These are phyloP conservation scores for Hypoxylon trugodes DNA, from an alignment of 495 filamentous ascomycete genomes.

Conservation along the genomic window DNA sequence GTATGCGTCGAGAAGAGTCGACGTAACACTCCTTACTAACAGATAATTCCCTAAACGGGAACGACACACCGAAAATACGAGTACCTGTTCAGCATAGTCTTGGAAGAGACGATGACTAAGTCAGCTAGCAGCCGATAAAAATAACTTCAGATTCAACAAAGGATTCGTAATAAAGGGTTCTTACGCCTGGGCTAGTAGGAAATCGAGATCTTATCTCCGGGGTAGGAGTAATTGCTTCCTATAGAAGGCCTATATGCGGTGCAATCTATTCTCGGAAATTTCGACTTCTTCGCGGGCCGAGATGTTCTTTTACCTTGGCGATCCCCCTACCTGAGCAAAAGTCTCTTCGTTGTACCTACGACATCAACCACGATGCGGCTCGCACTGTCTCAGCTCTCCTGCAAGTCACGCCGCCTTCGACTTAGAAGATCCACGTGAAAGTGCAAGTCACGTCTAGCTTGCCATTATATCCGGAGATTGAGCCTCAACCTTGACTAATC, in stretches of 20 bases:
- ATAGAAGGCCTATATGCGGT: neutral
- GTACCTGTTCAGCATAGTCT: too few species aligned
- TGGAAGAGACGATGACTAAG: too few species aligned
- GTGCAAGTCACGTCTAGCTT: slow-evolving; percentile 1
- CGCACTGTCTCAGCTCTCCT: slow-evolving; percentile 24
- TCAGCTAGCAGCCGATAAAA: too few species aligned
- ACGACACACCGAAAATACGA: too few species aligned
- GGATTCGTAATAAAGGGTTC: too few species aligned
- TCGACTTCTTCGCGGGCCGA: neutral
- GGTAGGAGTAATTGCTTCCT: neutral
- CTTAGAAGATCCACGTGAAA: neutral
- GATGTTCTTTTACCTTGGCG: neutral
- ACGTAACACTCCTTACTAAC: too few species aligned
- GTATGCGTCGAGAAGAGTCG: too few species aligned
- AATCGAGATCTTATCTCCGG: too few species aligned
- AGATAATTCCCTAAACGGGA: too few species aligned
- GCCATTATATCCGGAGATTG: neutral
- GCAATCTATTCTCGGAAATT: neutral
- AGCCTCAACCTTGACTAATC: slow-evolving; percentile 8
- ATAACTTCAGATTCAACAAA: too few species aligned
- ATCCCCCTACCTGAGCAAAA: neutral
- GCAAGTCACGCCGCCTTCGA: neutral
- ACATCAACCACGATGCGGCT: slow-evolving; percentile 1
- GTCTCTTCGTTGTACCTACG: slow-evolving; percentile 7
- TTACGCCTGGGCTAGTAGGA: too few species aligned